Base-by-base conservation (phyloP, 2,329 filamentous ascomycete genomes). In the Clonostachys byssicola region DNA sequence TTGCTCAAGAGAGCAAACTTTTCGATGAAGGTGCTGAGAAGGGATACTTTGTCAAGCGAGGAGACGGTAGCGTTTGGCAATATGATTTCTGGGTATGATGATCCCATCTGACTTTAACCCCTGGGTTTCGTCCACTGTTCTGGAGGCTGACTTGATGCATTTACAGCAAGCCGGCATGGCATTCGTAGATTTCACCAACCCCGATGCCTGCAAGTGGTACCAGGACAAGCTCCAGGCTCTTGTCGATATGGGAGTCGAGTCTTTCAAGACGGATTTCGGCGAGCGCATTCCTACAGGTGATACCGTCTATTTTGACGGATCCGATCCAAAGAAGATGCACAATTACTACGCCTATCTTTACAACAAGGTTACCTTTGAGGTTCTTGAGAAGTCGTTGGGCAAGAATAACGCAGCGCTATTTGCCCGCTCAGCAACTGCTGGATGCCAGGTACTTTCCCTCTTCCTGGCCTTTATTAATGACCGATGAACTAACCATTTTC, bases 211-310 rank as follows among this genome's bases (percentile, higher is more conserved):
- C 48, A 63, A 71, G 23, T 89, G 86, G 86, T 89, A 82, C 56
- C 70, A 71, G 16, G 63, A 61, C 5, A 83, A 85, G 51, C 71
- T 89, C 35, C 74, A 80, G 44, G 72, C 72, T 4, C 73, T 89
- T 4, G 84, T 88, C 53, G 81, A 87, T 50, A 73, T 81, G 56
- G 86, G 86, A 12, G 78, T 89, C 46, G 85, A 89, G 60, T 75
- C 77, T 47, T 80, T 89, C 72, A 89, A 89, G 67, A 89, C 86
- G 7, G 86, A 89, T 58, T 89, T 89, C 61, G 85, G 85, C 47
- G 86, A 89, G 66, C 76, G 86, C 18, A 83, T 89, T 46, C 86
- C 86, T 0, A 78, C 75, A 5, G 33, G 14, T 9, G n/a, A 14
- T 13, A 78, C 88, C 6, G 71, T 77, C 52, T 89, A 84, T 76